Conservation (phyloP, 306 rosid genomes). For the Senna siamea region DNA sequence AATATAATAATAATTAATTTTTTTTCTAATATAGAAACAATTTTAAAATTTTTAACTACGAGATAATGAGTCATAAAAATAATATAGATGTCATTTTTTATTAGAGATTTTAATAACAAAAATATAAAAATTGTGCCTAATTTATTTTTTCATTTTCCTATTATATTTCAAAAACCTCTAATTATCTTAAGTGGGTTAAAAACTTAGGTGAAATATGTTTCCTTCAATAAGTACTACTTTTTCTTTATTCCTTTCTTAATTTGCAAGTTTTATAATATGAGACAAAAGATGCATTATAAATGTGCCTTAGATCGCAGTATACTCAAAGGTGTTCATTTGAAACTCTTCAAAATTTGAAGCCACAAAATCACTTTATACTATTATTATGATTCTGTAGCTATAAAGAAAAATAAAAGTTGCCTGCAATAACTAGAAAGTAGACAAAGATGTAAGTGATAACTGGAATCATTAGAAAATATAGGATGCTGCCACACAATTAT, state of each 20-base stretch:
- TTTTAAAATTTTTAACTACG: no score
- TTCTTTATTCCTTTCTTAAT: conserved; percentile 48
- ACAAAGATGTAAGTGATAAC: background rate
- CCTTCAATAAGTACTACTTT: background rate
- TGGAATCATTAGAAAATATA: conserved; percentile 27
- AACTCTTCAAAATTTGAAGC: conserved; percentile 35
- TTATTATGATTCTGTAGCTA: conserved; percentile 29
- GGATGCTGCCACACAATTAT: no score
- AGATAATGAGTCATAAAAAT: no score
- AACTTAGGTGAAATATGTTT: conserved; percentile 9
- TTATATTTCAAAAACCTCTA: background rate
- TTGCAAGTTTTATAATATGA: conserved; percentile 41
- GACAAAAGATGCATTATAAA: conserved; percentile 24
- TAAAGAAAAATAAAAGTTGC: background rate
- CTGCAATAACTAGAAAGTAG: conserved; percentile 1
- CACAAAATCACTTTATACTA: conserved; percentile 1
- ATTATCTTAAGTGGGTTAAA: conserved; percentile 20
- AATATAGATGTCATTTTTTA: no score
- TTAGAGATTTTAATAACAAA: no score
- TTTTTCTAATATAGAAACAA: no score
- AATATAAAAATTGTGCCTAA: no score
- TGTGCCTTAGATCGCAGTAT: background rate
- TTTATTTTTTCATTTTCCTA: no score
- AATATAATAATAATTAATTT: no score
- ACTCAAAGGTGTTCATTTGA: conserved; percentile 25